Conservation (phyloP, 805 yeast species). For the Ogataea zsoltii region DNA sequence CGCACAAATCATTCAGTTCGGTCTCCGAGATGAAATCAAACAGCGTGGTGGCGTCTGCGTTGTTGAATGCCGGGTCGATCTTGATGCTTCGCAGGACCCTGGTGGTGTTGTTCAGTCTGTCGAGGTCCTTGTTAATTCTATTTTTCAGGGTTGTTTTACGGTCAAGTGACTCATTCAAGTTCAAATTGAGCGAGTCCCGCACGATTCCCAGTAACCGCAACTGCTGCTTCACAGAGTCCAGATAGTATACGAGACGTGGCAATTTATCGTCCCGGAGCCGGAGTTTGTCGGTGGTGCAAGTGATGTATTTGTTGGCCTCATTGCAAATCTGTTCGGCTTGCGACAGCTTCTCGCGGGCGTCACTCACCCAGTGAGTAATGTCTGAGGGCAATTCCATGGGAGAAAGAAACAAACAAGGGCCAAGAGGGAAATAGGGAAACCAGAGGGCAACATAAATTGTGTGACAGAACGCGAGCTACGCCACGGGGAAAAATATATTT, state of each 20-base stretch:
- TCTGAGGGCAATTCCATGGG: slow-evolving; percentile 7
- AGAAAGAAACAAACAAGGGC: too few relatives aligned
- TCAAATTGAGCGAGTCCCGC: slow-evolving; percentile 30
- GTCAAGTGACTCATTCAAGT: slow-evolving; percentile 28
- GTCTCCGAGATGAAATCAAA: slow-evolving; percentile 51
- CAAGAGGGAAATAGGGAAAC: too few relatives aligned
- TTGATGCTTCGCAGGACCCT: slow-evolving; percentile 36
- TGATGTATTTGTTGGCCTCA: slow-evolving; percentile 46
- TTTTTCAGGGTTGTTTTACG: slow-evolving; percentile 23
- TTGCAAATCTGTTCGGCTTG: slow-evolving; percentile 53
- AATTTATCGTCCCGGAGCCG: slow-evolving; percentile 42
- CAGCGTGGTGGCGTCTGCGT: slow-evolving; percentile 26
- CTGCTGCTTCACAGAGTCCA: slow-evolving; percentile 49
- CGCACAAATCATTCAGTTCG: slow-evolving; percentile 37
- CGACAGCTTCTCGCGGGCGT: slow-evolving; percentile 48
- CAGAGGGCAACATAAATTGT: too few relatives aligned
- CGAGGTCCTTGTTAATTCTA: slow-evolving; percentile 32
- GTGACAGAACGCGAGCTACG: too few relatives aligned
- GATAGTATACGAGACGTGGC: slow-evolving; percentile 45
- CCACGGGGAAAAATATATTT: too few relatives aligned
- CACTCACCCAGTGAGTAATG: slow-evolving; percentile 39
- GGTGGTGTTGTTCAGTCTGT: slow-evolving; percentile 35
- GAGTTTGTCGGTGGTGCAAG: slow-evolving; percentile 38
- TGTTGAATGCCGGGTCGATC: slow-evolving; percentile 36
- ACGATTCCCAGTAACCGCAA: slow-evolving; percentile 40